These are phyloP conservation scores for Striga hermonthica DNA, from an alignment of 305 asterid species.

Conservation along the genomic window DNA sequence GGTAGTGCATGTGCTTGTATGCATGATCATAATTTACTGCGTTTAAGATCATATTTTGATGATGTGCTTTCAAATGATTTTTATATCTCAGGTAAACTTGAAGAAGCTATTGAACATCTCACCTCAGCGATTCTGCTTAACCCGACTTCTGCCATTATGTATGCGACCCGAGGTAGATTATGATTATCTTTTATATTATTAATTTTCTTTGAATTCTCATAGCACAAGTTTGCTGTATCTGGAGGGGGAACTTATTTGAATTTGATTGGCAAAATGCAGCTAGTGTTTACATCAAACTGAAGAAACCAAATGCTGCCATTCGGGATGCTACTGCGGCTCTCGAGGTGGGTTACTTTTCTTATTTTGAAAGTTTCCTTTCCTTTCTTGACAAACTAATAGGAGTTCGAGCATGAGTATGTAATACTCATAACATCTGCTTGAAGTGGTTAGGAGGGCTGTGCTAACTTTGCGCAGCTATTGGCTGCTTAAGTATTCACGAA, in stretches of 20 bases:
- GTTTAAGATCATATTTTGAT: not conserved
- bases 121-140: conserved; percentile 77
- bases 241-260: conserved; percentile 7
- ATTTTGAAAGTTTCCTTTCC: not conserved
- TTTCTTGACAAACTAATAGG: not conserved
- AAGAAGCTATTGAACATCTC: conserved; percentile 78
- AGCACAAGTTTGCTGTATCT: not conserved
- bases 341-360: conserved; percentile 49
- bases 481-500: not conserved
- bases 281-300: conserved; percentile 82
- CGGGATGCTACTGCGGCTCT: conserved; percentile 91
- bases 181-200: not conserved
- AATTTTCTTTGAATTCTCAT: not conserved
- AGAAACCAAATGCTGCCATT: conserved; percentile 95
- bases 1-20: conserved; percentile 37
- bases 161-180: conserved; percentile 75
- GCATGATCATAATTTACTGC: not conserved
- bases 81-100: conserved; percentile 60
- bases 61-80: not conserved
- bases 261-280: conserved; percentile 48
- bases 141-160: conserved; percentile 92
- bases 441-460: not conserved
- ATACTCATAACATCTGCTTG: not conserved
- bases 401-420: not conserved
- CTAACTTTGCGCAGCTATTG: not conserved